Evolutionary conservation across 805 yeast species (phyloP).

Genomic region (Priceomyces haplophilus): DNA sequence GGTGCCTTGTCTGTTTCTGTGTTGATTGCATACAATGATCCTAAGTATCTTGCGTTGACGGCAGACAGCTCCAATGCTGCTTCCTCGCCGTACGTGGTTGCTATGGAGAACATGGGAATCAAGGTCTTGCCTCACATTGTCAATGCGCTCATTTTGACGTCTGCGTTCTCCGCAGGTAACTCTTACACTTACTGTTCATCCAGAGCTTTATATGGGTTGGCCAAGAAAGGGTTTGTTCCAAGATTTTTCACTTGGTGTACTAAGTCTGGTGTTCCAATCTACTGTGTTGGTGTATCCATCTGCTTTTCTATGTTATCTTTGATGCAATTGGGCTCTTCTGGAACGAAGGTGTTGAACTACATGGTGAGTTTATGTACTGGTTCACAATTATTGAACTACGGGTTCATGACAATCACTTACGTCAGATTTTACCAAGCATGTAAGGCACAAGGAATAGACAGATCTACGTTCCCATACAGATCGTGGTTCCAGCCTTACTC

Average conservation of each 20-base stretch:
- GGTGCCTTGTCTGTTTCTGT: conserved; percentile 43
- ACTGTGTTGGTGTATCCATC: conserved; percentile 49
- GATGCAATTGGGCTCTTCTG: conserved; percentile 27
- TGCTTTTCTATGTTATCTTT: conserved; percentile 15
- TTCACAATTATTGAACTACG: conserved; percentile 46
- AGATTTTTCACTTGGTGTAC: conserved; percentile 55
- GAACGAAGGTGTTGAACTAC: conserved; percentile 40
- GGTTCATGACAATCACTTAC: conserved; percentile 43
- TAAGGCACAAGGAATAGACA: conserved; percentile 38
- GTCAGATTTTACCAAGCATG: conserved; percentile 40
- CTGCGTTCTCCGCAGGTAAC: conserved; percentile 83
- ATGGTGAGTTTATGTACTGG: conserved; percentile 48
- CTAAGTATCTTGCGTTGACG: conserved; percentile 17
- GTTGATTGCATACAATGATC: conserved; percentile 35
- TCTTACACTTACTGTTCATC: conserved; percentile 75
- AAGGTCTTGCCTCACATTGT: conserved; percentile 71
- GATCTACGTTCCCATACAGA: conserved; percentile 37
- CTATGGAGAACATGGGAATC: conserved; percentile 61
- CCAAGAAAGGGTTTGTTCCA: conserved; percentile 74
- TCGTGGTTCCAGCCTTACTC: conserved; percentile 46
- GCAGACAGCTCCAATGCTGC: conserved; percentile 25
- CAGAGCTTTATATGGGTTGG: conserved; percentile 63
- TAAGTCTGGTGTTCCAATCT: conserved; percentile 66
- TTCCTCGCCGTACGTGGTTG: conserved; percentile 30
- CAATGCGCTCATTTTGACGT: conserved; percentile 69